phyloP scores from a whole-genome alignment of 257 asterid genomes.

The Solanum peruvianum region DNA sequence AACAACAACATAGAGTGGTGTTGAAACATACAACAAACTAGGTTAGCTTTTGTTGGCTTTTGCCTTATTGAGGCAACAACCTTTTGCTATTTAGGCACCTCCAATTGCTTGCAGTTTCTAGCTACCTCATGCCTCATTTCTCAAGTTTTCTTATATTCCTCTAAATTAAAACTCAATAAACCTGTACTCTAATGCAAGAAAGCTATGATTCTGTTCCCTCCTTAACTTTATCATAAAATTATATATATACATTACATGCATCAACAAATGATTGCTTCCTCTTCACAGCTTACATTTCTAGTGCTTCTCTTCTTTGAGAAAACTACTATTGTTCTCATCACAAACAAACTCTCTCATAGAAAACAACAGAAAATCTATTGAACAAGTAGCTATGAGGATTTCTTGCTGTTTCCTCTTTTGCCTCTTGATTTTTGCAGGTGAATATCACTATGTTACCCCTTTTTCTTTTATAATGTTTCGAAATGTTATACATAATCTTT shows the following conservation, averaged over 20 bases:
- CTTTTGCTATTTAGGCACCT: slow-evolving; percentile 39
- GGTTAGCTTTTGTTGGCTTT: slow-evolving; percentile 20
- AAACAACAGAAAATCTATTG: background rate
- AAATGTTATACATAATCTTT: background rate
- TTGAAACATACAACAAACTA: background rate
- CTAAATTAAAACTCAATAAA: slow-evolving; percentile 22
- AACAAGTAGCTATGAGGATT: slow-evolving; percentile 12
- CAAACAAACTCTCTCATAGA: background rate
- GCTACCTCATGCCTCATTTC: slow-evolving; percentile 59
- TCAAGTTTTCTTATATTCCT: slow-evolving; percentile 78
- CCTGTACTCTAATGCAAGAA: slow-evolving; percentile 60
- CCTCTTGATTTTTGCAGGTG: slow-evolving; percentile 47
- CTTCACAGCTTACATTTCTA: slow-evolving; percentile 17
- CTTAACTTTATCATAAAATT: slow-evolving; percentile 3
- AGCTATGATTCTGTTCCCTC: slow-evolving; percentile 61
- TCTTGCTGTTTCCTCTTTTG: slow-evolving; percentile 25
- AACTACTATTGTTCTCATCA: background rate
- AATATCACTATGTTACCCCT: background rate
- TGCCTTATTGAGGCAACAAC: slow-evolving; percentile 14
- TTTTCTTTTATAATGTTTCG: background rate
- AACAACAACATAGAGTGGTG: background rate
- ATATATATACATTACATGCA: slow-evolving; percentile 23
- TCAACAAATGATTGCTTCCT: slow-evolving; percentile 19
- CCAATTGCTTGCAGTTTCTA: slow-evolving; percentile 56
- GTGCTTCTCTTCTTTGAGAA: background rate